phyloP scores from a whole-genome alignment of 345 rosid species.

The Gossypium rotundifolium region DNA sequence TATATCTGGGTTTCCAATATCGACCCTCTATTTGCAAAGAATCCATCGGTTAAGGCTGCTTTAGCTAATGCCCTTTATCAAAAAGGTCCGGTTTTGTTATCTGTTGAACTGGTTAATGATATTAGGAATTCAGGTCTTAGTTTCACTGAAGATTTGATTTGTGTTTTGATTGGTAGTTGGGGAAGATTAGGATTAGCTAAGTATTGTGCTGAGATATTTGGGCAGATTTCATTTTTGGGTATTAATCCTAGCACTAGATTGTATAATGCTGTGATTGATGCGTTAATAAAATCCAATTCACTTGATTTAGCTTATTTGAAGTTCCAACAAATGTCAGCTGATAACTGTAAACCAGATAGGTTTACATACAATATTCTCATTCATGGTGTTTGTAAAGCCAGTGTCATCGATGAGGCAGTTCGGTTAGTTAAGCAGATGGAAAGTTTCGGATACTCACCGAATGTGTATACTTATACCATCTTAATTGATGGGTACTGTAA shows the following conservation, averaged over 20 bases:
- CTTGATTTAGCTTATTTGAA: slow-evolving; percentile 86
- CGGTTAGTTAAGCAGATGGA: slow-evolving; percentile 89
- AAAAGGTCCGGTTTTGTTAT: slow-evolving; percentile 70
- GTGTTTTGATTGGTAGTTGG: slow-evolving; percentile 81
- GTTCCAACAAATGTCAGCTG: slow-evolving; percentile 80
- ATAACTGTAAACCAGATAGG: slow-evolving; percentile 74
- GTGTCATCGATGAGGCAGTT: slow-evolving; percentile 77
- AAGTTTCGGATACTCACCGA: slow-evolving; percentile 47
- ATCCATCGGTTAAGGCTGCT: slow-evolving; percentile 49
- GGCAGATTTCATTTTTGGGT: slow-evolving; percentile 75
- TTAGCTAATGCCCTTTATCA: slow-evolving; percentile 44
- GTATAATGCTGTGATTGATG: slow-evolving; percentile 79
- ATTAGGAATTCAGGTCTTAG: slow-evolving; percentile 47
- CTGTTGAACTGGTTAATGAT: slow-evolving; percentile 61
- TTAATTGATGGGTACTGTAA: slow-evolving; percentile 78
- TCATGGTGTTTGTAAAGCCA: slow-evolving; percentile 80
- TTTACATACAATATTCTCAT: slow-evolving; percentile 85
- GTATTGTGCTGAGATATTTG: slow-evolving; percentile 74
- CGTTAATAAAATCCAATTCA: slow-evolving; percentile 71
- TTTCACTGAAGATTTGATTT: slow-evolving; percentile 64
- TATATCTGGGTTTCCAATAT: slow-evolving; percentile 70
- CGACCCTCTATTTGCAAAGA: slow-evolving; percentile 38
- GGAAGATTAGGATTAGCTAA: slow-evolving; percentile 82
- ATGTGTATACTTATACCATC: slow-evolving; percentile 73
- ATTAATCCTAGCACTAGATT: slow-evolving; percentile 69